phyloP scores from a whole-genome alignment of 2,329 filamentous ascomycete genomes.

The Phaeomoniella chlamydospora region DNA sequence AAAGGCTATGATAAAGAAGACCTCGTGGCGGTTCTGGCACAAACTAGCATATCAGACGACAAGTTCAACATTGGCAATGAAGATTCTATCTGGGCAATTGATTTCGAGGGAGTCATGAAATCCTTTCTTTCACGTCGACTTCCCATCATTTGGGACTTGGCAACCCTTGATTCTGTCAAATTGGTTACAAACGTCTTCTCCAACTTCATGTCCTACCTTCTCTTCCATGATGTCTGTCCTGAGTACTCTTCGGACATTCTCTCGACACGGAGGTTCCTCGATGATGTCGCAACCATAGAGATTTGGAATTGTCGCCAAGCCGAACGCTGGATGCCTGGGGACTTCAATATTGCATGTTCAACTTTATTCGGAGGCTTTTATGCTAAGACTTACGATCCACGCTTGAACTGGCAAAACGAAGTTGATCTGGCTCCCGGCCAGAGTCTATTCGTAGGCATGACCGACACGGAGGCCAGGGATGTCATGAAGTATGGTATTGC shows the following conservation, averaged over 20 bases:
- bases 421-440: slow-evolving; percentile 12
- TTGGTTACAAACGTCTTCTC: slow-evolving; percentile 53
- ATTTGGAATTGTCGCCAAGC: slow-evolving; percentile 44
- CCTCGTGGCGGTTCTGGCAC: slow-evolving; percentile 47
- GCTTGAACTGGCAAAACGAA: slow-evolving; percentile 23
- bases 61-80: slow-evolving; percentile 29
- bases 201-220: slow-evolving; percentile 80
- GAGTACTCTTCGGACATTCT: slow-evolving; percentile 59
- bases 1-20: slow-evolving; percentile 48
- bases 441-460: slow-evolving; percentile 21
- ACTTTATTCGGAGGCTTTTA: slow-evolving; percentile 49
- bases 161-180: slow-evolving; percentile 37
- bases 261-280: slow-evolving; percentile 52
- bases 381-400: slow-evolving; percentile 23
- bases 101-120: slow-evolving; percentile 64
- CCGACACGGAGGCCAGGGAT: slow-evolving; percentile 29
- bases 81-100: slow-evolving; percentile 52
- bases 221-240: slow-evolving; percentile 72
- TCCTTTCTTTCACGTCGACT: slow-evolving; percentile 55
- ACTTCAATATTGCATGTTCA: slow-evolving; percentile 66
- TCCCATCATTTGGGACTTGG: slow-evolving; percentile 40
- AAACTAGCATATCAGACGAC: slow-evolving; percentile 31
- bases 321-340: slow-evolving; percentile 47
- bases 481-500: slow-evolving; percentile 36
- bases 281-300: slow-evolving; percentile 48